phyloP scores from a whole-genome alignment of 805 yeast species.

The Pichia paraexigua region DNA sequence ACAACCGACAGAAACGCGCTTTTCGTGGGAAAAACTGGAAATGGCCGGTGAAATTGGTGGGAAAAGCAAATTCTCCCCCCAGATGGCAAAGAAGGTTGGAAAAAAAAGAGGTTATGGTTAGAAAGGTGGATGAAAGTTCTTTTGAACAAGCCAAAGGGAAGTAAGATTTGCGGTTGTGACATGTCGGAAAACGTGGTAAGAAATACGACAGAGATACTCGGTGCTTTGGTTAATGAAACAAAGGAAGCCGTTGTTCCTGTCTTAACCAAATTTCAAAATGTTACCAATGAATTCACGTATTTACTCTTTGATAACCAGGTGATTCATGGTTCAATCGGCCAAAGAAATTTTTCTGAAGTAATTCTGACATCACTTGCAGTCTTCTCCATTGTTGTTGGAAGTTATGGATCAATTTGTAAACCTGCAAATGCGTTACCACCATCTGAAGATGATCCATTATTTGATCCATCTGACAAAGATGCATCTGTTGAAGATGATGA shows the following conservation, averaged over 20 bases:
- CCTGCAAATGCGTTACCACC: slow-evolving; percentile 29
- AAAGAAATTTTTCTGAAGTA: slow-evolving; percentile 15
- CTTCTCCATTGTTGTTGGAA: slow-evolving; percentile 20
- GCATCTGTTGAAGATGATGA: slow-evolving; percentile 10
- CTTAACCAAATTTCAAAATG: background rate
- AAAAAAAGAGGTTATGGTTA: background rate
- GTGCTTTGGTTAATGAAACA: background rate
- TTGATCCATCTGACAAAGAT: slow-evolving; percentile 36
- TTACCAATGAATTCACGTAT: slow-evolving; percentile 16
- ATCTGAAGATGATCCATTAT: slow-evolving; percentile 30
- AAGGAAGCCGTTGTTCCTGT: background rate
- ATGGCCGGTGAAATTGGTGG: no score
- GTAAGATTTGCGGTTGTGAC: background rate
- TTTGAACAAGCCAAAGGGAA: background rate
- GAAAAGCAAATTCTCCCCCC: background rate
- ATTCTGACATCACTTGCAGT: slow-evolving; percentile 21
- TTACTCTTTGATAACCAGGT: slow-evolving; percentile 15
- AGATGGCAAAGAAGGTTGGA: background rate
- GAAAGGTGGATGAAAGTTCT: background rate
- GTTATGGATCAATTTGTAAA: slow-evolving; percentile 28
- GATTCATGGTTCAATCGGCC: slow-evolving; percentile 9
- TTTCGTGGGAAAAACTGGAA: background rate
- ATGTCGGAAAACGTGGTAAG: background rate
- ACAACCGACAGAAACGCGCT: background rate
- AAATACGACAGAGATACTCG: background rate